Percentiles rank a stretch among this genome's conserved stretches.
Evolutionary conservation across 257 asterid species (phyloP).

Genomic region (Lithospermum erythrorhizon): DNA sequence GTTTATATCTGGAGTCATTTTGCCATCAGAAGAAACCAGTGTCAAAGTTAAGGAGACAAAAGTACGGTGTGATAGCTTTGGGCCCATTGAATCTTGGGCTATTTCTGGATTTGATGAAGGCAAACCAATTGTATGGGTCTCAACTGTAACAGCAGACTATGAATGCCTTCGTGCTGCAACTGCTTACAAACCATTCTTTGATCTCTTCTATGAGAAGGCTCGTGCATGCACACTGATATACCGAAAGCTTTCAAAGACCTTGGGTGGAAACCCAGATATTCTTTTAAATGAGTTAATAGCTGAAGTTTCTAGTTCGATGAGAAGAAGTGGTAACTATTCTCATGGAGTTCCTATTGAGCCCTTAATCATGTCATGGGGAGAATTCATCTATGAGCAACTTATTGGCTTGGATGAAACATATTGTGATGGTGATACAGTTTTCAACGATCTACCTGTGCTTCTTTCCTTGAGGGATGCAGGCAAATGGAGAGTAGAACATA

Average conservation of each 20-base stretch:
- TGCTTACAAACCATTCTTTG: constrained; percentile 9
- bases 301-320: constrained; percentile 1
- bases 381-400: constrained; percentile 14
- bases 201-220: constrained; percentile 9
- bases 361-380: constrained; percentile 13
- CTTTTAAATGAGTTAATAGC: constrained; percentile 6
- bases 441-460: constrained; percentile 13
- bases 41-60: constrained; percentile 3
- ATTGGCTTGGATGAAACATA: constrained; percentile 12
- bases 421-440: constrained; percentile 9
- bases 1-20: constrained; percentile 13
- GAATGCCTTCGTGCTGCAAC: constrained; percentile 12
- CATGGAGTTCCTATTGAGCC: not conserved
- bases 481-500: constrained; percentile 1
- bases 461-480: constrained; percentile 8
- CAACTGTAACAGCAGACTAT: constrained; percentile 14
- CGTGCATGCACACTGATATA: constrained; percentile 12
- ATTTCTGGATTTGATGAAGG: constrained; percentile 15
- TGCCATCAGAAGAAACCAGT: constrained; percentile 14
- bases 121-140: constrained; percentile 15
- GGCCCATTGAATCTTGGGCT: constrained; percentile 18
- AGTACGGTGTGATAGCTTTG: constrained; percentile 10
- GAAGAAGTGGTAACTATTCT: constrained; percentile 1
- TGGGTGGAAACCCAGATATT: constrained; percentile 12
- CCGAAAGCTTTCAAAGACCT: constrained; percentile 8